Evolutionary conservation across 2,329 filamentous ascomycete species (phyloP), one percentile per base, ranked within the genome.

Genomic region (Exophiala xenobiotica): DNA sequence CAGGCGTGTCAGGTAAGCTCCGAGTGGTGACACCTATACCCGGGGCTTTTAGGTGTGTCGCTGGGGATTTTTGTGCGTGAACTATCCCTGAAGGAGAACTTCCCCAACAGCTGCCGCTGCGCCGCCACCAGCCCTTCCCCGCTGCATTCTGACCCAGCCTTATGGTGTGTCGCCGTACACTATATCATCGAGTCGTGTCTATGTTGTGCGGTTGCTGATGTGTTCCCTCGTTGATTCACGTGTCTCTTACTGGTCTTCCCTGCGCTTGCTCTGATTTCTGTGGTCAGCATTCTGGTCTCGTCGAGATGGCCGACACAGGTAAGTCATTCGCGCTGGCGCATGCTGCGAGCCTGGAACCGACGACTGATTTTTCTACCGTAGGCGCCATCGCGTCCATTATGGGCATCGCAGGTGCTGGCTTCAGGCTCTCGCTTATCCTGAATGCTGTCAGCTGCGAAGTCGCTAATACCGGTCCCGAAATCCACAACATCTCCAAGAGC

Each of bases 391-490:
- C 58, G 44, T 60, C 62, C n/a, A 55, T 66, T 19, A 54, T 64
- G 7, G 57, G 53, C 16, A 62, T 66, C 43, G 65, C 65, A 19
- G 59, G 63, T 14, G 63, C 62, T 12, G 71, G 70, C 19, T 68
- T 71, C 53, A 65, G 68, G 31, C 67, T 73, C 8, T 72, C 70
- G 5, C 61, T 73, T 9, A 62, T 72, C 14, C 61, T 74, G 4
- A 73, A 73, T 56, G 70, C 69, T 9, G 67, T 72, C n/a, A 68
- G 65, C 42, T 68, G 67, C 51, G 68, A 71, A 56, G 64, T 73
- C 23, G 67, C 68, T 5, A 66, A 65, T 51, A 67, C 67, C 4
- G 66, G 67, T 12, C 61, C 69, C 42, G 70, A 73, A 50, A 69
- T 72, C 38, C 68, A 72, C 48, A 68, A 64, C 52, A 72, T 74